Evolutionary conservation across 2,329 filamentous ascomycete genomes (phyloP), one percentile per base, ranked within the genome.

Genomic region (Scedosporium boydii): DNA sequence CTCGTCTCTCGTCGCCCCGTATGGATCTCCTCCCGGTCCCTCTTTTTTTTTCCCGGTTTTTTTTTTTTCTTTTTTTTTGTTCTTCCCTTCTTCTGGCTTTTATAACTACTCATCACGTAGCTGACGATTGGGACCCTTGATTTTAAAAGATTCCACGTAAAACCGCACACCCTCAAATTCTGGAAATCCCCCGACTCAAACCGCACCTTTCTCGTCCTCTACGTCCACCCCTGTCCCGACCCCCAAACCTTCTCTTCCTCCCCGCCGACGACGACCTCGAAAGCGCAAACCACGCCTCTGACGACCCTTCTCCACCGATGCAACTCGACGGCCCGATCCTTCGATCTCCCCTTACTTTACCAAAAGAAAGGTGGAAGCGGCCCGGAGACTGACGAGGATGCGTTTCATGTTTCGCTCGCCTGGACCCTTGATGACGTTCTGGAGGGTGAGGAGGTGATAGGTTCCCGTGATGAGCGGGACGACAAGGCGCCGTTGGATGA

Each of bases 331-430:
- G 84, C 87, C 2, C 72, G 76, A 21, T 70, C 70, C 1, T 88
- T 87, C 71, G 79, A 78, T 0, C 90, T 96, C 70, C 87, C 89
- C 1, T 74, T 82, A 26, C 80, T 98, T 1, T 98, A 98, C 60
- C 65, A 59, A 29, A 62, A 64, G 5, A 64, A 61, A 4, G 71
- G 71, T 9, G 44, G 64, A 6, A 70, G 66, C 42, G 70, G 67
- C 41, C 9, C 10, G 29, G 48, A 23, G 12, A n/a, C 65, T 58
- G 66, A 72, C 7, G 67, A 68, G 4, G 73, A 80, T 58, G 84
- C 82, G 23, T 97, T 97, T 70, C 95, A 99, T 74, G 77, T 98
- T 64, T 96, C 92, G 56, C 85, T 99, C 62, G 95, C 88, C 0
- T 98, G 93, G 95, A 88, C 84, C 1, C 80, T 93, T 65, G 73